Evolutionary conservation across 495 filamentous ascomycete species (phyloP), one percentile per base, ranked within the genome.

Genomic region (Xanthoparmelia taractica): DNA sequence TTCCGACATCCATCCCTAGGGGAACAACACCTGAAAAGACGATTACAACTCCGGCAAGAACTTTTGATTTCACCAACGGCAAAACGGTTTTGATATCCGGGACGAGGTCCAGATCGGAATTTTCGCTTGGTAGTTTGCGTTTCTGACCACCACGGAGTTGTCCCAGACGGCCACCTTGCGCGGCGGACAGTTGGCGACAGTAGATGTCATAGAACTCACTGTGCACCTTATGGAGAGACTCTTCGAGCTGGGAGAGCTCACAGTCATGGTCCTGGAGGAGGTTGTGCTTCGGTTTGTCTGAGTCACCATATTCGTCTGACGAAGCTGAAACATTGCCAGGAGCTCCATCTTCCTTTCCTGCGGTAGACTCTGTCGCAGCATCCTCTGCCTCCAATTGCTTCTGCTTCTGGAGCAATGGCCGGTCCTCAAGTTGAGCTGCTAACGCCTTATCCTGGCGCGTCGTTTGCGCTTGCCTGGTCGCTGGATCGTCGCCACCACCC

Each of bases 1-100:
- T 87, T 65, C 85, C 80, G 45, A 89, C 83, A 66, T 95, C 85
- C n/a, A 87, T 80, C 8, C 86, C 86, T 8, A 94, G 72, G 23
- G 92, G 92, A 13, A 97, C 82, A 8, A 98, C 84, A 8, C 95
- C 94, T 0, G 94, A 96, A 65, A 97, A 87, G 7, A 94, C 91
- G 40, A 98, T 76, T 8, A 82, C 80, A 29, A 84, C 83, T 20
- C 84, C 86, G 0, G 76, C 79, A 3, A 98, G 84, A 13, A 92
- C 84, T 31, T 78, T 75, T 1, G 75, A 72, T 73, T 97, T 97
- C 69, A 97, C 83, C 36, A 73, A 70, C 20, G 90, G 87, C 78
- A 99, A 88, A 13, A 96, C 84, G 15, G 78, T 74, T 65, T 91
- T 92, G 55, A 96, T 84, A 71, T 97, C 92, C 0, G 94, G 94